Evolutionary conservation across 2,329 filamentous ascomycete genomes (phyloP), one percentile per base, ranked within the genome.

Genomic region (Botrytis hyacinthi): DNA sequence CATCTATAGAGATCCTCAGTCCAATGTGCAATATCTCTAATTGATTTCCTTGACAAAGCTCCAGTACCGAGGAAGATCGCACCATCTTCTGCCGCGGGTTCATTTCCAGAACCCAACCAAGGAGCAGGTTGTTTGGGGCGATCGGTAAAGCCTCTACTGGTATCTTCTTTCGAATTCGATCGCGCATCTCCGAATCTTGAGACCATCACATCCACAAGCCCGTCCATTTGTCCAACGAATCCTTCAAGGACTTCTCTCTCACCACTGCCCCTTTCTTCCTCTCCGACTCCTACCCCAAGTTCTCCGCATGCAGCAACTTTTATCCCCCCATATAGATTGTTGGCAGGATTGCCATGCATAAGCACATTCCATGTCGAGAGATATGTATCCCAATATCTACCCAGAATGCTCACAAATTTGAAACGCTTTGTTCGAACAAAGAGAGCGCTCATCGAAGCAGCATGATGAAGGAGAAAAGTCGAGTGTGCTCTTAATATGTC

Each of bases 241-340:
- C 94, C 94, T 82, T 98, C 95, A 1, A 99, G 85, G 0, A 98
- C 95, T 78, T 97, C 95, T 78, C 95, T 87, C 84, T 98, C 95
- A 46, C 94, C 94, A 80, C 95, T 98, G 7, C 95, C 95, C 81
- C 94, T 92, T 72, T 98, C 93, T 83, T 98, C 96, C 81, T 98
- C 96, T 29, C 96, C 96, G 1, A 98, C 96, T 0, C 96, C 96
- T 63, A 98, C 89, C 26, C 96, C 96, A 40, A 98, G 88, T 83
- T 98, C 95, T 29, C 96, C 95, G 48, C 93, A 94, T 10, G 92
- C 93, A 20, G 95, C 93, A 46, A 99, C 86, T 82, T 97, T 97
- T 80, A 97, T 90, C 9, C 93, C 94, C 18, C 91, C 90, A 79
- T 94, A 94, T 8, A 97, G 86, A 76, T 91, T 91, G 1, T 92